Evolutionary conservation across 2,329 filamentous ascomycete genomes (phyloP), one percentile per base, ranked within the genome.

Genomic region (Trematosphaeria pertusa): DNA sequence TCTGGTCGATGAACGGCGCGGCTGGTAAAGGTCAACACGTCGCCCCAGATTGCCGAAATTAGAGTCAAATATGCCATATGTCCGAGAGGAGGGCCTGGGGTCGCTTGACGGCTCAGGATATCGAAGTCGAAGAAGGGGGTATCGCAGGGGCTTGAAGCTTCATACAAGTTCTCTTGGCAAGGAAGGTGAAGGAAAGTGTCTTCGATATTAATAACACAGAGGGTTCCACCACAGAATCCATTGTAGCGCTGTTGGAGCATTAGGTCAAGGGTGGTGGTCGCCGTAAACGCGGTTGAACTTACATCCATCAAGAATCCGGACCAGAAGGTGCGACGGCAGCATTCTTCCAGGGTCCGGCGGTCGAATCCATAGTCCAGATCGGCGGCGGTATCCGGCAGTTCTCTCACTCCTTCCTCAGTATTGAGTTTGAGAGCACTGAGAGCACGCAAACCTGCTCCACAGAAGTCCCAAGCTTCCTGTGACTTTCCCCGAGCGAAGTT

Each of bases 251-350:
- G 61, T 59, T 53, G 49, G 50, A 54, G 54, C 8, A 52, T 58
- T 57, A 62, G 55, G 59, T 65, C 55, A 65, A 58, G 56, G 48
- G 63, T 58, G 53, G 64, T 60, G 38, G 65, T 64, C 46, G 57
- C 52, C 48, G 58, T 63, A 52, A 59, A 61, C 52, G 62, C 52
- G 37, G 61, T 61, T 53, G 61, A 55, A 73, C 78, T 75, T 69
- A 81, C 78, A 70, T 91, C 88, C 67, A 88, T 79, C 57, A 89
- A 73, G 56, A 86, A 88, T 40, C 84, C 80, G 20, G 84, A 82
- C 87, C 87, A 91, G 61, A 89, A 87, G 0, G 86, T 89, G 45
- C 88, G 78, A 53, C 87, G 79, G 49, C 84, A 80, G 58, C 85
- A 86, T 69, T 91, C 88, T 18, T 81, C 79, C 56, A 86, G 81